A percentile compares a stretch with the other conserved stretches of the same genome.
Evolutionary conservation across 2,329 filamentous ascomycete genomes (phyloP).

Genomic region (Claviceps sp.): DNA sequence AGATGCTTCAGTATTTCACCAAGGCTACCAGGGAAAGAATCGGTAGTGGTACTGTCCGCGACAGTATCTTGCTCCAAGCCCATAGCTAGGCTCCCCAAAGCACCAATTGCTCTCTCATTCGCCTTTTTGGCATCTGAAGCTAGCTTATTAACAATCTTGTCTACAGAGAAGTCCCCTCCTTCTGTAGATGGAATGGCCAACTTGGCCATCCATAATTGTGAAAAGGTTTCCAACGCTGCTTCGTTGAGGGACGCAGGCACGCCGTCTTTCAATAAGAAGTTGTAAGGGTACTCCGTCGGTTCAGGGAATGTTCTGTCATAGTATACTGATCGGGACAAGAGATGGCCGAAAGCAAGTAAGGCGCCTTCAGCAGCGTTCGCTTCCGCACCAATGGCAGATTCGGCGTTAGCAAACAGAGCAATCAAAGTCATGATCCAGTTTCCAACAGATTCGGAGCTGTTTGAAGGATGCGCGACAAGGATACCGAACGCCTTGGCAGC

Average conservation of each 20-base stretch:
- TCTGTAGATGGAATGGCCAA: conserved; percentile 22
- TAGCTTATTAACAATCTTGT: conserved; percentile 47
- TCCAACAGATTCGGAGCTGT: conserved; percentile 19
- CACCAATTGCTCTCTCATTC: conserved; percentile 68
- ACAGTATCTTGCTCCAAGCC: conserved; percentile 29
- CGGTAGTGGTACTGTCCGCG: background rate
- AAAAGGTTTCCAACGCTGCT: conserved; percentile 29
- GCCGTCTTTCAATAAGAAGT: conserved; percentile 19
- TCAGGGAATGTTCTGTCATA: conserved; percentile 23
- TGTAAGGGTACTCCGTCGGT: conserved; percentile 16
- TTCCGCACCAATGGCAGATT: conserved; percentile 29
- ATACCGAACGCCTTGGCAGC: conserved; percentile 65
- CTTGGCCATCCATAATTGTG: conserved; percentile 33
- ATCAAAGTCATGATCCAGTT: conserved; percentile 20
- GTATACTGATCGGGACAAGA: conserved; percentile 30
- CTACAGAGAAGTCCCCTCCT: conserved; percentile 18
- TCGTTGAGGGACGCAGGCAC: conserved; percentile 26
- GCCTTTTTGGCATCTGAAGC: conserved; percentile 61
- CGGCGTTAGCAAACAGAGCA: conserved; percentile 29
- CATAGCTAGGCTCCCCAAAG: conserved; percentile 64
- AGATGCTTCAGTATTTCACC: conserved; percentile 51
- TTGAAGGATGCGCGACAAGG: conserved; percentile 51
- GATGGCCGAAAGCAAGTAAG: conserved; percentile 29
- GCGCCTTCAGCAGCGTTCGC: conserved; percentile 34
- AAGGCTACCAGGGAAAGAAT: conserved; percentile 25